Conservation (phyloP, 306 rosid species). For the Cucumis cinereus region DNA sequence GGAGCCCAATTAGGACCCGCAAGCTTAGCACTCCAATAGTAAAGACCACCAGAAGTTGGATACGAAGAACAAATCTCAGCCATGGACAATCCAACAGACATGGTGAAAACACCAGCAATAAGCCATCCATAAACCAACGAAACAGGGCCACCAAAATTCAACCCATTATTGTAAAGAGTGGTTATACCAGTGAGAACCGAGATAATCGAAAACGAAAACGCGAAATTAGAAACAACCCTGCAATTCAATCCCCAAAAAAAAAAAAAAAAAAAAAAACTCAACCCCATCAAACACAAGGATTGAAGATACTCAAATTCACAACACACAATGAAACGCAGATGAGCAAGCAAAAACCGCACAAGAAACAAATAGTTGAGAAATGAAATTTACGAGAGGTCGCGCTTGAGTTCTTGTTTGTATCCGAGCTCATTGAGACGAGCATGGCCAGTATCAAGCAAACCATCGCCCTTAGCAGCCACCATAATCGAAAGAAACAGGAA, state of each 20-base stretch:
- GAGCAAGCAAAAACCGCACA: neutral
- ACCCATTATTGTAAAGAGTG: conserved; percentile 82
- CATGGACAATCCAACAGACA: conserved; percentile 82
- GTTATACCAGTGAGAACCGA: conserved; percentile 87
- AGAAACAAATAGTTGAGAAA: neutral
- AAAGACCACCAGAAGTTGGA: conserved; percentile 96
- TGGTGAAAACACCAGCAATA: conserved; percentile 59
- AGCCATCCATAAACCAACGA: conserved; percentile 83
- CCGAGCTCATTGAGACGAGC: conserved; percentile 86
- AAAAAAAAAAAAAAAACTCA: too few relatives aligned
- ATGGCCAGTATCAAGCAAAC: conserved; percentile 58
- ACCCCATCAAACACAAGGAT: neutral
- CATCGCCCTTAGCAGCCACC: conserved; percentile 13
- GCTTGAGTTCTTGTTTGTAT: conserved; percentile 96
- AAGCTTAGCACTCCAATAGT: conserved; percentile 97
- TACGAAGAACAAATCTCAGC: conserved; percentile 92
- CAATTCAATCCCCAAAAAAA: neutral
- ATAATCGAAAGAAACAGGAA: neutral
- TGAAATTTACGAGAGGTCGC: conserved; percentile 71
- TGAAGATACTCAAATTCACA: conserved; percentile 1
- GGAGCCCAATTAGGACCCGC: conserved; percentile 95
- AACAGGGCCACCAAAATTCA: conserved; percentile 72
- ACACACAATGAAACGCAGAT: neutral
- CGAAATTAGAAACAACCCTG: conserved; percentile 84
- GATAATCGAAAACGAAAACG: conserved; percentile 84